phyloP scores from a whole-genome alignment of 2,329 filamentous ascomycete genomes.

The Cladosporium sp. region DNA sequence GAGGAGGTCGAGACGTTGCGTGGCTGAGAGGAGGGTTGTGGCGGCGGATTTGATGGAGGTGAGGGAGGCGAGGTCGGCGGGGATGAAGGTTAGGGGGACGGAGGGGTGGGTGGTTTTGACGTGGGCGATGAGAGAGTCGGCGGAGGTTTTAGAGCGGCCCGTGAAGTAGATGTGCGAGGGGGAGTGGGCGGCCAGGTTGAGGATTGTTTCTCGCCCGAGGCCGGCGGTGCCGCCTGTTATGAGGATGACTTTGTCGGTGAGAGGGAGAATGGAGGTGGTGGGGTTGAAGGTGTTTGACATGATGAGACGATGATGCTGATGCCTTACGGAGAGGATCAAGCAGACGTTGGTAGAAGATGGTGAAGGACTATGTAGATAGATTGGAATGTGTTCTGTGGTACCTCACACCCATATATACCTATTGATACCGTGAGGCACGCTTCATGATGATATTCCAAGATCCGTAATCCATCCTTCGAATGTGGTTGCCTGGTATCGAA shows the following conservation, averaged over 20 bases:
- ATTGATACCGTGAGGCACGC: no score
- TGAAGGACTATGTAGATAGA: no score
- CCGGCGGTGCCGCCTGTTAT: slow-evolving; percentile 26
- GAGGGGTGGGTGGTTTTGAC: slow-evolving; percentile 31
- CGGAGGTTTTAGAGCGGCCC: slow-evolving; percentile 42
- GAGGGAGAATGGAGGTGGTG: slow-evolving; percentile 28
- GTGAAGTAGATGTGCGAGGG: slow-evolving; percentile 53
- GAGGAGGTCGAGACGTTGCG: slow-evolving; percentile 26
- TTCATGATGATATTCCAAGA: no score
- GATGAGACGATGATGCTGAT: neutral
- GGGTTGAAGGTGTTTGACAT: slow-evolving; percentile 26
- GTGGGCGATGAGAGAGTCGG: slow-evolving; percentile 42
- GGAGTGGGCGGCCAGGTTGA: slow-evolving; percentile 46
- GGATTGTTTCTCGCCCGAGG: slow-evolving; percentile 35
- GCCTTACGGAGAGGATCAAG: neutral
- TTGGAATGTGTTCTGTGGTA: no score
- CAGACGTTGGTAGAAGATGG: no score
- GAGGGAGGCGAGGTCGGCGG: neutral
- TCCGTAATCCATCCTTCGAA: no score
- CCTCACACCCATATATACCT: no score
- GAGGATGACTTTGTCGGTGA: slow-evolving; percentile 31
- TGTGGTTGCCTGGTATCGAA: no score
- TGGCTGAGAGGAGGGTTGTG: slow-evolving; percentile 16
- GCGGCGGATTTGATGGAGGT: slow-evolving; percentile 27
- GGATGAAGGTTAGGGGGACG: slow-evolving; percentile 19